These are phyloP conservation scores for Geoglossum cookeanum DNA, from an alignment of 2,329 filamentous ascomycete genomes.

Conservation along the genomic window DNA sequence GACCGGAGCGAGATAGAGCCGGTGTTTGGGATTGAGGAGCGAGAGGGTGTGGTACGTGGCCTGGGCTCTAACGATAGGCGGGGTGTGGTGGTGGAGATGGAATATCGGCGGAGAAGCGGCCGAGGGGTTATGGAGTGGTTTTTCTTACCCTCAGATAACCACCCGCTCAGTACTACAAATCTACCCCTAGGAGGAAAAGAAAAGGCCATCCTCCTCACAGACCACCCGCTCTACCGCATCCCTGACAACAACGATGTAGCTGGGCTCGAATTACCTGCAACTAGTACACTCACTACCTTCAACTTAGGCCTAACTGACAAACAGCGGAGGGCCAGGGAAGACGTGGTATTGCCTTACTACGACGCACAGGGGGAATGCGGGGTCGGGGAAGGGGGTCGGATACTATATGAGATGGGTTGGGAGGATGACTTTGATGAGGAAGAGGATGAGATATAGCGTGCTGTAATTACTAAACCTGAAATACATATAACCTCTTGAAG, in stretches of 20 bases:
- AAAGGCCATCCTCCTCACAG: slow-evolving; percentile 44
- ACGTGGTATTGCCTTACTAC: slow-evolving; percentile 85
- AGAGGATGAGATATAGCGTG: slow-evolving; percentile 61
- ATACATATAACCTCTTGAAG: no score
- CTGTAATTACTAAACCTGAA: no score
- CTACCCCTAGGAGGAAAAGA: slow-evolving; percentile 20
- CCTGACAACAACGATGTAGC: slow-evolving; percentile 13
- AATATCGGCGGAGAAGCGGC: slow-evolving; percentile 69
- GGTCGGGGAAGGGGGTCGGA: slow-evolving; percentile 70
- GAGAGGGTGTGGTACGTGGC: slow-evolving; percentile 61
- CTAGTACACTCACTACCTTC: slow-evolving; percentile 53
- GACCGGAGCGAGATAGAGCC: slow-evolving; percentile 60
- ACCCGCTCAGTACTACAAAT: not conserved
- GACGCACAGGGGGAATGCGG: slow-evolving; percentile 75
- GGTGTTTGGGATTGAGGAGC: slow-evolving; percentile 59
- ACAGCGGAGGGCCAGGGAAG: slow-evolving; percentile 69
- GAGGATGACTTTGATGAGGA: slow-evolving; percentile 97
- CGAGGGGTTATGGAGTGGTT: slow-evolving; percentile 55
- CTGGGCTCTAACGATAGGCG: slow-evolving; percentile 32
- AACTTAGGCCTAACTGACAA: slow-evolving; percentile 75
- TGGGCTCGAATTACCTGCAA: no score
- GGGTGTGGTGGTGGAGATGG: slow-evolving; percentile 62
- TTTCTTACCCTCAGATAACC: slow-evolving; percentile 25
- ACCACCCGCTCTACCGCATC: slow-evolving; percentile 50
- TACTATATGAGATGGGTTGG: slow-evolving; percentile 88